Percentiles rank a stretch among this genome's conserved stretches.
Conservation (phyloP, 192 early-diverging fungal species). For the Coemansia sp. region DNA sequence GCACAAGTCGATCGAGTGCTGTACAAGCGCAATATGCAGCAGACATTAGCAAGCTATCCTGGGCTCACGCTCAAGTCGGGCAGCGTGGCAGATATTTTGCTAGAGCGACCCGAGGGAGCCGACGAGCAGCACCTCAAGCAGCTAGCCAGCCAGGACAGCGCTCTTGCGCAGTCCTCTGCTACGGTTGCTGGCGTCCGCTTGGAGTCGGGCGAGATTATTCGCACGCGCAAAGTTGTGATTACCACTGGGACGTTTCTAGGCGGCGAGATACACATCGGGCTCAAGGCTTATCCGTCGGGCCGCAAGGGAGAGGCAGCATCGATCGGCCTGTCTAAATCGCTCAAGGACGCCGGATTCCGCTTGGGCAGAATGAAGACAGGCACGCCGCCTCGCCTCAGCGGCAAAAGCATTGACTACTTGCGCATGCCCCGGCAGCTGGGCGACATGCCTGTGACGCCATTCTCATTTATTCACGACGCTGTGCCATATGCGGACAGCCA, state of each 20-base stretch:
- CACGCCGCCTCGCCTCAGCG: conserved; percentile 74
- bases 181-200: conserved; percentile 62
- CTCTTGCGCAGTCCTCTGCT: conserved; percentile 24
- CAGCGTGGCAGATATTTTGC: conserved; percentile 70
- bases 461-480: conserved; percentile 70
- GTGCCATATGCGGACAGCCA: conserved; percentile 70
- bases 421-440: conserved; percentile 64
- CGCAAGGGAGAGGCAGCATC: conserved; percentile 72
- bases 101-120: conserved; percentile 43
- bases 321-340: conserved; percentile 70
- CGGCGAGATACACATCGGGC: conserved; percentile 80
- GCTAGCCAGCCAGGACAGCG: conserved; percentile 37
- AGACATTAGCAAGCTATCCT: conserved; percentile 60
- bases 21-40: conserved; percentile 74
- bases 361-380: conserved; percentile 84
- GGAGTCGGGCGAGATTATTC: conserved; percentile 65
- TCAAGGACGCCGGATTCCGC: conserved; percentile 70
- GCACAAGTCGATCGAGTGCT: conserved; percentile 79
- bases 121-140: conserved; percentile 17
- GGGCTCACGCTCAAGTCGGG: conserved; percentile 68
- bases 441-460: conserved; percentile 69
- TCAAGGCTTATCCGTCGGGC: conserved; percentile 67
- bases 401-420: conserved; percentile 71
- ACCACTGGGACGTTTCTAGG: conserved; percentile 80
- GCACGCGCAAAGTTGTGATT: conserved; percentile 69